Percentiles rank a stretch among this genome's conserved stretches.
phyloP scores from a whole-genome alignment of 805 yeast genomes.

The Grigorovia jiainica region DNA sequence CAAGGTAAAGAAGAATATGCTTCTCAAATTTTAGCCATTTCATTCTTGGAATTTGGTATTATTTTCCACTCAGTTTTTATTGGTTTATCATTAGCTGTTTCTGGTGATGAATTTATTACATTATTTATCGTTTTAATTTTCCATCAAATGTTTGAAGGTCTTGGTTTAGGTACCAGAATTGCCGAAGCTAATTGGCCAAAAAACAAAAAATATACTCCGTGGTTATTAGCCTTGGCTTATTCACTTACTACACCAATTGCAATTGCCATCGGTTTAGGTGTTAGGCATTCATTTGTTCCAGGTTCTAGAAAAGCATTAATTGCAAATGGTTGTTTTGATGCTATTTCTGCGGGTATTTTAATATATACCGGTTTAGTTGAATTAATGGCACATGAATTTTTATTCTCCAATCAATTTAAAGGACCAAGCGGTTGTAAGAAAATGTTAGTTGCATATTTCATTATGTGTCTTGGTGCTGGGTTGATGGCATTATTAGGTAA shows the following conservation, averaged over 20 bases:
- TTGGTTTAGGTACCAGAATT: slow-evolving; percentile 66
- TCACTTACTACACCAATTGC: slow-evolving; percentile 59
- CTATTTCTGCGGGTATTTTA: slow-evolving; percentile 63
- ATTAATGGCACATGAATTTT: slow-evolving; percentile 63
- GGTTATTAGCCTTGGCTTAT: slow-evolving; percentile 40
- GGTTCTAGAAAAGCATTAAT: slow-evolving; percentile 45
- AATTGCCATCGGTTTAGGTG: slow-evolving; percentile 69
- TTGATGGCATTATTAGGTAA: slow-evolving; percentile 68
- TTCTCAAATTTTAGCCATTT: slow-evolving; percentile 45
- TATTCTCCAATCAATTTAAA: slow-evolving; percentile 53
- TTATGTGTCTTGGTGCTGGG: slow-evolving; percentile 60
- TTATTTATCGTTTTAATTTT: slow-evolving; percentile 57
- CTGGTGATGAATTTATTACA: slow-evolving; percentile 55
- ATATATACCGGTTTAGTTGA: slow-evolving; percentile 68
- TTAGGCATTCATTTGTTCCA: slow-evolving; percentile 47
- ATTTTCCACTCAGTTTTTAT: slow-evolving; percentile 68
- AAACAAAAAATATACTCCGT: slow-evolving; percentile 32
- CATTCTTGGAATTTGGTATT: slow-evolving; percentile 63
- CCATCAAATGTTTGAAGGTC: slow-evolving; percentile 74
- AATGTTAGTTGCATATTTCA: slow-evolving; percentile 34
- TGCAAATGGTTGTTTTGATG: slow-evolving; percentile 55
- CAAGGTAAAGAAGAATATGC: slow-evolving; percentile 37
- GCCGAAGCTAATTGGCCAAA: slow-evolving; percentile 50
- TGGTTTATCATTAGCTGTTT: slow-evolving; percentile 56
- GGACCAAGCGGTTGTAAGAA: slow-evolving; percentile 45